Evolutionary conservation across 176 grass and related monocot genomes (phyloP), one percentile per base, ranked within the genome.

Genomic region (Oryza nivara): DNA sequence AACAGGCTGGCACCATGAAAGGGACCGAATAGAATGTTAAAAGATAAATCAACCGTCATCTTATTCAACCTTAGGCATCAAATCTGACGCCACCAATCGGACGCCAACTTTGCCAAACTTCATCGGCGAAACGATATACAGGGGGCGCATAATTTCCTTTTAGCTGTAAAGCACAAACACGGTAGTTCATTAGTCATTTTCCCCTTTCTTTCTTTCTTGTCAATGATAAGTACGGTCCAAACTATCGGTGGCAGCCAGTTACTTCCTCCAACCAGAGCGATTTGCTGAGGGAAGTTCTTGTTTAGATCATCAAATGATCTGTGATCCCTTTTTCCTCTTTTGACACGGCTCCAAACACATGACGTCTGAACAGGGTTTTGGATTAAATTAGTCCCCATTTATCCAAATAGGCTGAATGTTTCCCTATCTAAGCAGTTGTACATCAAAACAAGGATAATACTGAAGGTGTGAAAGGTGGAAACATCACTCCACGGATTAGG

Each of bases 101-200:
- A 56, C n/a, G 47, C 11, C 38, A 15, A 47, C 20, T 20, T 52
- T 60, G 40, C 4, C 15, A 20, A 16, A 74, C 58, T 30, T 12
- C 25, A 10, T n/a, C 4, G 43, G 34, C 19, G 52, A 68, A 80
- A 52, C 7, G 52, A 10, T 49, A 20, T 9, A 0, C 11, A 11
- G 43, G 23, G 26, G 63, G 54, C 54, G 6, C 41, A 83, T 49
- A 35, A 80, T 34, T 83, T 74, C 26, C 14, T 19, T 26, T 66
- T 46, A 83, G 81, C 70, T 74, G 81, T 74, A 83, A 83, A 83
- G 81, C 70, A 83, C 19, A 9, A 64, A 65, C 16, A 23, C 11
- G 70, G 17, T 66, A 36, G 70, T 49, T 74, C 44, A 48, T 6
- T 64, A 64, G 52, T 34, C 69, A 4, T 26, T 49, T 30, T 19